Evolutionary conservation across 2,329 filamentous ascomycete genomes (phyloP), one percentile per base, ranked within the genome.

Genomic region (Penicillium digitatum): DNA sequence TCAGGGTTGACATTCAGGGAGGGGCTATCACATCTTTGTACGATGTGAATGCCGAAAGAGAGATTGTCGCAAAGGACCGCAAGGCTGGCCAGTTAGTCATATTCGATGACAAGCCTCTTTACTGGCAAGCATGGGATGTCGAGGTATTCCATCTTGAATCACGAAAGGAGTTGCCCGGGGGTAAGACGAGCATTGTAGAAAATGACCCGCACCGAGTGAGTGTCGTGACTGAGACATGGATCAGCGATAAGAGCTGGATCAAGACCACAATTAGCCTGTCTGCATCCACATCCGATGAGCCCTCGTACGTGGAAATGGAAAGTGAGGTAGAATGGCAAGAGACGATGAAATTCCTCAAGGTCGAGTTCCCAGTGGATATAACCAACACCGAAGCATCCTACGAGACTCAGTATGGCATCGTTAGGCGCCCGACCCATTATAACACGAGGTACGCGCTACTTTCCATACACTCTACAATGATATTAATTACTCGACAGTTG

Each of bases 81-180:
- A 92, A 92, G 71, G 92, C 88, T 24, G 96, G 95, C 63, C 91
- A 96, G 69, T 84, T 94, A 48, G 92, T 97, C 61, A 85, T 97
- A 24, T 97, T 95, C 67, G 94, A 99, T 68, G 94, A 99, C 76
- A 96, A 97, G 76, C 92, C 92, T 22, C 82, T 96, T 24, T 96
- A 95, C 78, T 97, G 91, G 92, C 90, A 96, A 75, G 92, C 91
- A 3, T 96, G 93, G 92, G 93, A 99, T 72, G 93, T 97, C 6
- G 94, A 99, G 74, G 92, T 97, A 27, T 99, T 87, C 76, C 94
- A 99, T 67, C 82, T 97, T 26, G 86, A 95, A 52, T 94, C 91
- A 2, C 86, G 91, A 54, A 83, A 88, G 69, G 88, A 93, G 70
- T 80, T 99, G 14, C 70, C 81, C 6, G 82, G 86, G 18, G 81